Evolutionary conservation across 2,329 filamentous ascomycete genomes (phyloP).

Genomic region (Podosphaera xanthii): DNA sequence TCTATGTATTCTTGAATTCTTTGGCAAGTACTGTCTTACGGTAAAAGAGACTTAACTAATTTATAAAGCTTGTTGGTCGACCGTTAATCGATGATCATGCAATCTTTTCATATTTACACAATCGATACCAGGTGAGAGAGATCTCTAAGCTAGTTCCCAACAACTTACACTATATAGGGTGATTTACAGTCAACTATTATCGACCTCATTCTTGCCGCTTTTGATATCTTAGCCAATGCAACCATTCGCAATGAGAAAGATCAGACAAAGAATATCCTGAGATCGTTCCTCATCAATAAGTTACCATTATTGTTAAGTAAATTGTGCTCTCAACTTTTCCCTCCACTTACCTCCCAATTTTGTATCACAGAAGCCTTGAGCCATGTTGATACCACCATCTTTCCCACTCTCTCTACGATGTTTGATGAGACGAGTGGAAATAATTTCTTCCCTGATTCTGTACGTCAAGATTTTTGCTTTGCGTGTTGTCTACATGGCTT

Average conservation of each 20-base stretch:
- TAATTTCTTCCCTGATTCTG: slow-evolving; percentile 37
- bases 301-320: slow-evolving; percentile 37
- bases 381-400: slow-evolving; percentile 36
- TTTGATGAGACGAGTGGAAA: slow-evolving; percentile 31
- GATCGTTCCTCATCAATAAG: slow-evolving; percentile 68
- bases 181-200: slow-evolving; percentile 57
- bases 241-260: slow-evolving; percentile 45
- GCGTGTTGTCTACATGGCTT: slow-evolving; percentile 73
- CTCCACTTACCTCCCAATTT: slow-evolving; percentile 34
- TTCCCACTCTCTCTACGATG: slow-evolving; percentile 40
- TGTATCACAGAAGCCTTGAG: slow-evolving; percentile 44
- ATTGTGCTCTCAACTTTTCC: slow-evolving; percentile 32
- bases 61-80: slow-evolving; percentile 48
- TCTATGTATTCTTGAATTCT: slow-evolving; percentile 71
- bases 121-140: slow-evolving; percentile 51
- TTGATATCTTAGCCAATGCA: slow-evolving; percentile 73
- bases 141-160: background rate
- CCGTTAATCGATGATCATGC: slow-evolving; percentile 63
- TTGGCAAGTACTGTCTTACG: slow-evolving; percentile 28
- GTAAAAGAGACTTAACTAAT: slow-evolving; percentile 11
- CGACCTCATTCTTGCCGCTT: slow-evolving; percentile 69
- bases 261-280: slow-evolving; percentile 45
- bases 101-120: slow-evolving; percentile 60
- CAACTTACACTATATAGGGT: slow-evolving; percentile 26
- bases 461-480: slow-evolving; percentile 66